Evolutionary conservation across 305 asterid genomes (phyloP).

Genomic region (Stenogyne calaminthoides): DNA sequence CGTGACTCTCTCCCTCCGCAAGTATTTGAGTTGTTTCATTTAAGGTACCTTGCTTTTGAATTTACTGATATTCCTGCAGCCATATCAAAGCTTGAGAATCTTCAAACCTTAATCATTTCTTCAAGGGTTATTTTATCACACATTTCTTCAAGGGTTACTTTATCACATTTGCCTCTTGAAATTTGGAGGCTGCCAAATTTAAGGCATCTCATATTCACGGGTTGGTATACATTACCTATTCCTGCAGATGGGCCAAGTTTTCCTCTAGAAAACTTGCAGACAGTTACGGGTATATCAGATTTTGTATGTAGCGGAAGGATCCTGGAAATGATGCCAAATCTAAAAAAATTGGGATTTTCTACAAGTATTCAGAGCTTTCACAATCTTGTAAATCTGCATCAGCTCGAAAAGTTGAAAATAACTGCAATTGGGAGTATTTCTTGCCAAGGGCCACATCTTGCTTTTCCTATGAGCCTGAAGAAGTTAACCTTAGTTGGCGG

Average conservation of each 20-base stretch:
- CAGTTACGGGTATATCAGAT: not conserved
- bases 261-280: conserved; percentile 1
- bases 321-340: conserved; percentile 3
- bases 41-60: conserved; percentile 8
- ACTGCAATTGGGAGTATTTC: not conserved
- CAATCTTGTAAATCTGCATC: not conserved
- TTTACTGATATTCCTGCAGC: not conserved
- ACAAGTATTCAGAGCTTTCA: not conserved
- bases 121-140: too few relatives aligned
- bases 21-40: not conserved
- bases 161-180: not conserved
- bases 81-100: conserved; percentile 7
- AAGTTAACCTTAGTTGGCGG: too few relatives aligned
- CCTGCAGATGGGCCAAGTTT: not conserved
- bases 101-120: not conserved
- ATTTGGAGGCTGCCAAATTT: not conserved
- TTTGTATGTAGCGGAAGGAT: not conserved
- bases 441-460: not conserved
- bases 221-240: not conserved
- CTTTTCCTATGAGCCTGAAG: not conserved
- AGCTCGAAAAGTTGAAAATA: conserved; percentile 3
- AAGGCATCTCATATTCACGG: not conserved
- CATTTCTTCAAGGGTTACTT: too few relatives aligned
- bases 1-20: not conserved
- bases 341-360: not conserved